Evolutionary conservation across 1,284 basidiomycete species (phyloP).

Genomic region (Ustilago tritici): DNA sequence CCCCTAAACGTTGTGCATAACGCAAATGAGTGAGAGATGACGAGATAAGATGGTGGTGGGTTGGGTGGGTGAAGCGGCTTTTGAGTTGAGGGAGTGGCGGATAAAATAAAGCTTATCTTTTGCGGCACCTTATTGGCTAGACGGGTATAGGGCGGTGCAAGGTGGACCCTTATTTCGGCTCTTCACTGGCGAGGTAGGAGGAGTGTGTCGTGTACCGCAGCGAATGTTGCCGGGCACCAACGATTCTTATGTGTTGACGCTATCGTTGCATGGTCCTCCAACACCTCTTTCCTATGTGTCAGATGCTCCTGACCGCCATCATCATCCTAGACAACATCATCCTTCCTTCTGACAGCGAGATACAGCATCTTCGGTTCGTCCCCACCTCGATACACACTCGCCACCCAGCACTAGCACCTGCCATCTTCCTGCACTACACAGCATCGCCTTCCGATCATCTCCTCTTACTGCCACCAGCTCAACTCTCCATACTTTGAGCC

Average conservation of each 20-base stretch:
- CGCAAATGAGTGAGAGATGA: not conserved
- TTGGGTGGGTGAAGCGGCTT: constrained; percentile 7
- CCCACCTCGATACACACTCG: not conserved
- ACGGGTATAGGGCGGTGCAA: not conserved
- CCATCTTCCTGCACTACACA: not conserved
- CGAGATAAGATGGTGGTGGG: not conserved
- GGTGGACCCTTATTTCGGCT: constrained; percentile 4
- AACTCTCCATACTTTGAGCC: not conserved
- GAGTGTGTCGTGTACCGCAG: not conserved
- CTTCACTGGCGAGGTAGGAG: not conserved
- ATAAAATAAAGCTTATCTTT: constrained; percentile 8
- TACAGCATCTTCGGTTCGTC: no score
- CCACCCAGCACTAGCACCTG: not conserved
- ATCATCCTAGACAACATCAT: not conserved
- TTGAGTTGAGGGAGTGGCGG: not conserved
- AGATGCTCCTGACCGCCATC: not conserved
- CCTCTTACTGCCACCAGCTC: not conserved
- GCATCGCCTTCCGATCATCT: not conserved
- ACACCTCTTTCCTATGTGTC: not conserved
- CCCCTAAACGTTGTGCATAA: not conserved
- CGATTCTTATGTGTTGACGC: not conserved
- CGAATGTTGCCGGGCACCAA: not conserved
- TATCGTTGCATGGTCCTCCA: not conserved
- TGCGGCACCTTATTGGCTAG: not conserved
- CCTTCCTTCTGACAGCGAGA: no score